A percentile compares a stretch with the other conserved stretches of the same genome.
phyloP scores from a whole-genome alignment of 495 filamentous ascomycete species.

The Penicillium arizonense region DNA sequence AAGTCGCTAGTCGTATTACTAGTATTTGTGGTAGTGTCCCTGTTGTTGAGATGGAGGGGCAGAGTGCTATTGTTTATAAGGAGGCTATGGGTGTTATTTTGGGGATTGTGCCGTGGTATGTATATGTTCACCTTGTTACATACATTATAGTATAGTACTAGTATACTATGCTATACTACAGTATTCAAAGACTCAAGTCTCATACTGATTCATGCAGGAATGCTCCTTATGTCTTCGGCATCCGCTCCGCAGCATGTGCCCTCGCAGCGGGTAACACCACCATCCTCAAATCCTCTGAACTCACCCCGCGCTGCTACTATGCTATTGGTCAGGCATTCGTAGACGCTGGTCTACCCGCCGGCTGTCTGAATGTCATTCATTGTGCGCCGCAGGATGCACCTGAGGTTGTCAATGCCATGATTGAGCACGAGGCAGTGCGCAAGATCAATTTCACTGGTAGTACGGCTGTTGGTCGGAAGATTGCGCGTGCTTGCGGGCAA shows the following conservation, averaged over 20 bases:
- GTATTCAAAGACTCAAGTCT: not conserved
- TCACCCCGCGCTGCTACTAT: conserved; percentile 70
- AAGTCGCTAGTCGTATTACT: conserved; percentile 68
- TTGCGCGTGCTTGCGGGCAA: conserved; percentile 50
- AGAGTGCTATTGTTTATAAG: conserved; percentile 65
- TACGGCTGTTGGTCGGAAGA: conserved; percentile 54
- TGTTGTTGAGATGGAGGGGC: conserved; percentile 49
- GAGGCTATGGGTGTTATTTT: conserved; percentile 82
- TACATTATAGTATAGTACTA: too few relatives aligned
- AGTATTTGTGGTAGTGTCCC: conserved; percentile 65
- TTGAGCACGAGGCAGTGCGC: conserved; percentile 54
- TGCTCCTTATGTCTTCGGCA: conserved; percentile 61
- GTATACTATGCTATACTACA: not conserved
- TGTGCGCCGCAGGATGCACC: conserved; percentile 52
- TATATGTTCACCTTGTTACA: not conserved
- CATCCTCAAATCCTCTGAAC: conserved; percentile 72
- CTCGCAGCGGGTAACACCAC: conserved; percentile 81
- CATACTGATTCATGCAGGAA: conserved; percentile 44
- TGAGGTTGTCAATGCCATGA: conserved; percentile 53
- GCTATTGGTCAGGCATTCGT: conserved; percentile 64
- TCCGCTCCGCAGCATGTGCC: conserved; percentile 69
- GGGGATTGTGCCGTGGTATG: conserved; percentile 79
- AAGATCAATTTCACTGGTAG: conserved; percentile 64
- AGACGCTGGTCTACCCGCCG: conserved; percentile 67
- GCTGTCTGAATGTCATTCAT: conserved; percentile 53